These are phyloP conservation scores for Pseudogymnoascus sp. DNA, from an alignment of 2,329 filamentous ascomycete species.

Conservation along the genomic window DNA sequence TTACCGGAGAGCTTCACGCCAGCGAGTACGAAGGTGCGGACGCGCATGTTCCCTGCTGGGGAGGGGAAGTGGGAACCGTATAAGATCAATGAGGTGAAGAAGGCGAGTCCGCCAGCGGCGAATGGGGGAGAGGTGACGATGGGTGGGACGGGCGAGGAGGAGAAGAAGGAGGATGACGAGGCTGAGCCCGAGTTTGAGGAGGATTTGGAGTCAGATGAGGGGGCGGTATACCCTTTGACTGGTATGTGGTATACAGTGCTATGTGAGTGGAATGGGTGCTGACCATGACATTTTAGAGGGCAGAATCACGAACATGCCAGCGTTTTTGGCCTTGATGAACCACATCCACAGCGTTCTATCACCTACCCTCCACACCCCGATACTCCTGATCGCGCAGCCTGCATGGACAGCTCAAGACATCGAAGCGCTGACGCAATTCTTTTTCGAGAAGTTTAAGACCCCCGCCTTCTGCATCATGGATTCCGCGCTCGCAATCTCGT, in stretches of 20 bases:
- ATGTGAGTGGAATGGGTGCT: conserved; percentile 4
- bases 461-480: conserved; percentile 89
- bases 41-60: conserved; percentile 81
- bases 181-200: conserved; percentile 72
- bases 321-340: conserved; percentile 87
- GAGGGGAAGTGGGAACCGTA: conserved; percentile 78
- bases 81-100: conserved; percentile 63
- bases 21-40: conserved; percentile 77
- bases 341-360: conserved; percentile 87
- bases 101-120: conserved; percentile 27
- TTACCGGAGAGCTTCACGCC: conserved; percentile 57
- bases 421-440: conserved; percentile 83
- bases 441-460: conserved; percentile 96
- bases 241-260: conserved; percentile 34
- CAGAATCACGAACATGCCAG: conserved; percentile 81
- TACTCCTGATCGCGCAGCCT: conserved; percentile 83
- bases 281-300: conserved; percentile 47
- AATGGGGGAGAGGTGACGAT: conserved; percentile 27
- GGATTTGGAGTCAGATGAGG: conserved; percentile 79
- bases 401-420: conserved; percentile 84
- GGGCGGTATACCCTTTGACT: conserved; percentile 79
- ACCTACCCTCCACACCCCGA: conserved; percentile 87
- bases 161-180: conserved; percentile 36
- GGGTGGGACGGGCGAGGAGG: conserved; percentile 27
- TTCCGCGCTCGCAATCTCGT: conserved; percentile 79